Evolutionary conservation across 2,329 filamentous ascomycete species (phyloP), one percentile per base, ranked within the genome.

Genomic region (Penicillium sp.): DNA sequence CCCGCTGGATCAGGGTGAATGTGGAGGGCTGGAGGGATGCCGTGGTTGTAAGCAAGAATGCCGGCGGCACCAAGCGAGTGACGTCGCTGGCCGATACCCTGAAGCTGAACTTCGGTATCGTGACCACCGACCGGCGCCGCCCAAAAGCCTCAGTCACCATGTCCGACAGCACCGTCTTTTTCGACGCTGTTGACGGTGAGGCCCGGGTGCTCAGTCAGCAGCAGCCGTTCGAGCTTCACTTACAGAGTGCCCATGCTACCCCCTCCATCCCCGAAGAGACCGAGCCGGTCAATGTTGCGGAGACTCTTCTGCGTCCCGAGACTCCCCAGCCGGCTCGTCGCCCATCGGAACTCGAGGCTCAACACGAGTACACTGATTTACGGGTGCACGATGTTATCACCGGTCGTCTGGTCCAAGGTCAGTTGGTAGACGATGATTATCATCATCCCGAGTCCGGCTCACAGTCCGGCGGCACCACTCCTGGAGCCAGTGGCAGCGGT

Each of bases 11-110:
- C 63, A 86, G 87, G 53, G 83, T 86, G 69, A 93, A 96, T 66
- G 86, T 98, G 33, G 78, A 82, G 12, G 83, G 87, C 57, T 98
- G 93, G 93, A 83, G 79, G 54, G 68, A 96, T 60, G 90, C 89
- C 8, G 93, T 98, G 6, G 91, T 96, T 13, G 93, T 98, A 20
- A 97, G 92, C 66, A 98, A 98, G 77, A 98, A 98, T 66, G 88
- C 93, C 1, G 93, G 93, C 48, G 93, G 93, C 50, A 97, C 93
- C 42, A 98, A 98, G 76, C 83, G 93, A 58, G 93, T 97, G 33
- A 98, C 93, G 12, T 96, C 92, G 25, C 78, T 98, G 47, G 93
- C 93, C 53, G 93, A 98, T 74, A 90, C 90, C 2, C 74, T 98
- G 61, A 97, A 97, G 78, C 81, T 98, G 61, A 97, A 95, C 76